Percentiles rank a stretch among this genome's conserved stretches.
Conservation (phyloP, 176 grass and related monocot genomes). For the Dactylis glomerata region DNA sequence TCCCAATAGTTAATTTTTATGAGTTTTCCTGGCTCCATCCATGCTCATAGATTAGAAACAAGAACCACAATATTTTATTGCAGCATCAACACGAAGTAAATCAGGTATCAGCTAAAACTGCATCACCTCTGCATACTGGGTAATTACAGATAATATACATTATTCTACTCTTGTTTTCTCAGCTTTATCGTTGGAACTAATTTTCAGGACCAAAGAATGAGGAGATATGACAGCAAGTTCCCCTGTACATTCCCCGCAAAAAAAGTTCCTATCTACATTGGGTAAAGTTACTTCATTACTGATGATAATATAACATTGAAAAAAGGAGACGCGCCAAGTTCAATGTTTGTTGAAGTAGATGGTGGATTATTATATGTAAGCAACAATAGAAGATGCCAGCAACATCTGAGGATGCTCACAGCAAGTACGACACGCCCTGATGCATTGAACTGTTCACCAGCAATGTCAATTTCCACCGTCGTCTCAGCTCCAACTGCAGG, state of each 20-base stretch:
- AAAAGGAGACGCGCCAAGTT: background rate
- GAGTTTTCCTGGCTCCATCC: background rate
- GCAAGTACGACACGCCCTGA: conserved; percentile 80
- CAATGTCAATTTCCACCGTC: conserved; percentile 84
- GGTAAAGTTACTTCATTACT: background rate
- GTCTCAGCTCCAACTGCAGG: conserved; percentile 94
- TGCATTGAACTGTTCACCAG: conserved; percentile 81
- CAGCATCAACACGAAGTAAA: background rate
- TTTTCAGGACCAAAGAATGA: conserved; percentile 6
- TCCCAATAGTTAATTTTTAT: background rate
- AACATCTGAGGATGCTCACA: conserved; percentile 43
- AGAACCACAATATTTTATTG: background rate
- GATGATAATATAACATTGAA: conserved; percentile 16
- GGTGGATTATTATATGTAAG: conserved; percentile 17
- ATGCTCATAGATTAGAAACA: conserved; percentile 6
- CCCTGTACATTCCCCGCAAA: no score
- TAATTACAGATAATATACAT: background rate
- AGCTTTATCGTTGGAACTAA: conserved; percentile 20
- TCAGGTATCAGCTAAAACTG: background rate
- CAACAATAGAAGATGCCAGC: conserved; percentile 23
- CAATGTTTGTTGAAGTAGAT: conserved; percentile 1
- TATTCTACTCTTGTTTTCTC: conserved; percentile 10
- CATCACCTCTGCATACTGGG: background rate
- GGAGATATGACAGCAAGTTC: conserved; percentile 11
- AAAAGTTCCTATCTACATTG: no score